Conservation (phyloP, 129 eudicot species). For the Flaveria linearis region DNA sequence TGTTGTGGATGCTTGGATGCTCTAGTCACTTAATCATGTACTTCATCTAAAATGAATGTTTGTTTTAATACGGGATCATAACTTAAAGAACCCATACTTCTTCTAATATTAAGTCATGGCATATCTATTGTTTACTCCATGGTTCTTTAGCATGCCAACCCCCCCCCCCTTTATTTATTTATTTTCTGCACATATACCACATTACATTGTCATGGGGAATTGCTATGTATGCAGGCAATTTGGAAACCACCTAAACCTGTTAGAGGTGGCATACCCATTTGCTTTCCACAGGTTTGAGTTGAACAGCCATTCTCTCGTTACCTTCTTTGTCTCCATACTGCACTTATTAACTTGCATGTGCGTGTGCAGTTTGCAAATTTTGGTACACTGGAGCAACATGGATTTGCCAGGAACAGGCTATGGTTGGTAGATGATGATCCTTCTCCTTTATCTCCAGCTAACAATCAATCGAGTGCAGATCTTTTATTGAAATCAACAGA, state of each 20-base stretch:
- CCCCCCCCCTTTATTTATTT: neutral
- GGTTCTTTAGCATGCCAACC: slow-evolving; percentile 2
- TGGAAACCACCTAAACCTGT: slow-evolving; percentile 77
- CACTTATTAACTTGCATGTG: slow-evolving; percentile 26
- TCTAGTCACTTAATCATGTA: slow-evolving; percentile 10
- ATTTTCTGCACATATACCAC: neutral
- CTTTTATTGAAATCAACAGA: slow-evolving; percentile 76
- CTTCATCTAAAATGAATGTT: neutral
- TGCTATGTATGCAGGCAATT: slow-evolving; percentile 49
- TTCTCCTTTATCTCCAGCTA: slow-evolving; percentile 74
- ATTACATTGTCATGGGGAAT: slow-evolving; percentile 27
- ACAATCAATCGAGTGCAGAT: slow-evolving; percentile 67
- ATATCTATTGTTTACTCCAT: neutral
- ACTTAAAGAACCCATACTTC: neutral
- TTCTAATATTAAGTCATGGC: slow-evolving; percentile 1
- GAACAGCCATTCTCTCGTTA: slow-evolving; percentile 16
- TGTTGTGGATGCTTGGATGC: slow-evolving; percentile 28
- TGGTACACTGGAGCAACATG: slow-evolving; percentile 85
- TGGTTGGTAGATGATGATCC: slow-evolving; percentile 80
- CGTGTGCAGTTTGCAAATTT: slow-evolving; percentile 67
- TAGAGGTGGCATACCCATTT: slow-evolving; percentile 83
- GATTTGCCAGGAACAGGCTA: slow-evolving; percentile 84
- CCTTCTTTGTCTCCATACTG: slow-evolving; percentile 19
- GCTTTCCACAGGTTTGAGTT: slow-evolving; percentile 84
- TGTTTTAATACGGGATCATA: slow-evolving; percentile 2